These are phyloP conservation scores for Atalantia buxifolia DNA, from an alignment of 345 rosid species.

Conservation along the genomic window DNA sequence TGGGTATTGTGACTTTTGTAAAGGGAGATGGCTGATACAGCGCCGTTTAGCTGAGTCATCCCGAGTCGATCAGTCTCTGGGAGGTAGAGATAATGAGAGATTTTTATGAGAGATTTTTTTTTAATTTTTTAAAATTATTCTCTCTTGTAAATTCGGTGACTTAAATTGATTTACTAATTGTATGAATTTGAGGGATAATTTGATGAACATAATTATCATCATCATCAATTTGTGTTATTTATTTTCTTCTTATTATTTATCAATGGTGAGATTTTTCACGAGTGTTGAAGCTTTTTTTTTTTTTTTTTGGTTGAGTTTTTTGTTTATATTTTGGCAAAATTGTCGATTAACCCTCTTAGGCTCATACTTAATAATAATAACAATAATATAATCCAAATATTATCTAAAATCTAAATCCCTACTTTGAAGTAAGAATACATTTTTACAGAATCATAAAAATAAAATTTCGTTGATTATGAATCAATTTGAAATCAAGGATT, in stretches of 20 bases:
- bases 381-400: not conserved
- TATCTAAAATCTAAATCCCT: not conserved
- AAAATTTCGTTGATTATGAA: not conserved
- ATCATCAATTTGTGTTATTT: no score
- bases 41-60: constrained; percentile 36
- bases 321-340: no score
- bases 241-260: no score
- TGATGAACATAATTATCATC: not conserved
- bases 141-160: constrained; percentile 32
- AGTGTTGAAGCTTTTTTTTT: no score
- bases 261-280: no score
- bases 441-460: not conserved
- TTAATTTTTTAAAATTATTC: not conserved
- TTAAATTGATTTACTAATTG: constrained; percentile 20
- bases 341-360: no score
- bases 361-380: no score
- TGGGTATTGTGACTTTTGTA: not conserved
- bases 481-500: not conserved
- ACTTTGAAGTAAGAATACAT: not conserved
- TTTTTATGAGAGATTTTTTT: no score
- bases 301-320: no score
- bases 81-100: not conserved
- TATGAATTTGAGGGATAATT: constrained; percentile 8
- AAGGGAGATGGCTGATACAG: constrained; percentile 35
- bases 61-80: constrained; percentile 18